A percentile compares a stretch with the other conserved stretches of the same genome.
Evolutionary conservation across 805 yeast species (phyloP).

Genomic region (Candida gorgasii): DNA sequence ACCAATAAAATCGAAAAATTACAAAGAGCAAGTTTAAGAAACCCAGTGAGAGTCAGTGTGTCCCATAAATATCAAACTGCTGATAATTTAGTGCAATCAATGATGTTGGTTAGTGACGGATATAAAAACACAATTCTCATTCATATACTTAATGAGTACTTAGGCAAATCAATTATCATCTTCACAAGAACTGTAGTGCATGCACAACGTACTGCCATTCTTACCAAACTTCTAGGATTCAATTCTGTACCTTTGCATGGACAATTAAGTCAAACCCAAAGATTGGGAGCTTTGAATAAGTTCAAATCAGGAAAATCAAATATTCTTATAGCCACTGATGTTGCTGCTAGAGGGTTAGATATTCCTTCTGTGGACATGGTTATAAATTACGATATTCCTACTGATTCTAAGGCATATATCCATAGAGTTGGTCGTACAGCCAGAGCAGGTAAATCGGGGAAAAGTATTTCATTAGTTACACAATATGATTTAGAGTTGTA

Average conservation of each 20-base stretch:
- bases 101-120: slow-evolving; percentile 91
- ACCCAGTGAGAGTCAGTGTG: slow-evolving; percentile 91
- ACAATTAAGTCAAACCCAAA: slow-evolving; percentile 79
- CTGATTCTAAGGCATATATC: slow-evolving; percentile 80
- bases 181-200: slow-evolving; percentile 96
- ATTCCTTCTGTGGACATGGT: slow-evolving; percentile 79
- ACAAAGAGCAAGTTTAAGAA: slow-evolving; percentile 85
- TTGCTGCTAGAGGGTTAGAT: slow-evolving; percentile 88
- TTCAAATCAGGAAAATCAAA: slow-evolving; percentile 71
- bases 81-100: slow-evolving; percentile 84
- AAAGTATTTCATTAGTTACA: slow-evolving; percentile 83
- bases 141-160: slow-evolving; percentile 75
- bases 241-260: slow-evolving; percentile 94
- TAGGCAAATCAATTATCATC: slow-evolving; percentile 84
- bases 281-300: slow-evolving; percentile 78
- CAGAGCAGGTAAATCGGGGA: slow-evolving; percentile 88
- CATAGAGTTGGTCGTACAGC: slow-evolving; percentile 96
- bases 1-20: slow-evolving; percentile 92
- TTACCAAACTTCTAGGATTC: slow-evolving; percentile 80
- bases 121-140: slow-evolving; percentile 86
- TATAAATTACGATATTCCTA: slow-evolving; percentile 76
- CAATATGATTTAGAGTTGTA: slow-evolving; percentile 93
- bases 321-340: slow-evolving; percentile 79
- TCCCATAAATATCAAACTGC: slow-evolving; percentile 89
- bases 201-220: slow-evolving; percentile 83